Base-by-base conservation (phyloP, 2,329 filamentous ascomycete genomes). In the Metarhizium rileyi region DNA sequence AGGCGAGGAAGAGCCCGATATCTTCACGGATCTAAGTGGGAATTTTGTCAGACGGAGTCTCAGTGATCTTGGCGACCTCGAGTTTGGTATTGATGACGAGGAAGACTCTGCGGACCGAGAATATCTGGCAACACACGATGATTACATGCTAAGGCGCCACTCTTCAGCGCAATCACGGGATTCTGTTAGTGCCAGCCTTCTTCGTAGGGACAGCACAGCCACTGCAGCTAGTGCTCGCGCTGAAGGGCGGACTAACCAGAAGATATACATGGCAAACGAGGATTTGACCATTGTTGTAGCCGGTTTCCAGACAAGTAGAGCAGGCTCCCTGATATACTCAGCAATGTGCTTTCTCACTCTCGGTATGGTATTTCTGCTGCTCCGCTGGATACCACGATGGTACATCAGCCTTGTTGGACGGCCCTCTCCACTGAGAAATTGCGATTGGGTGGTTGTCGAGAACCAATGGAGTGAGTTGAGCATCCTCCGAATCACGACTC, bases 391-490 rank as follows among this genome's bases (percentile, higher is more conserved):
- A 48, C 94, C 93, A 5, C 79, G 83, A 51, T 95, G 88, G 88
- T 83, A 87, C 59, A 83, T 97, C 46, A 77, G 76, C 45, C 64
- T 97, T 40, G 74, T 87, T 38, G 93, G 93, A 26, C 77, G 72
- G 48, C 70, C 82, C 5, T 80, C 79, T 16, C 74, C 87, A 2
- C 72, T 98, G 27, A 76, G 77, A 48, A 80, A 86, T 49, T 93
- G 88, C 60, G 77, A 87, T 52, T 98, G 94, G 93, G 84, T 95
- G 41, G 90, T 95, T 26, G 80, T 97, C 55, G 93, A 96, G 77
- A 96, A 98, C 61, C 90, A 97, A 76, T 97, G 93, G 91, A 86
- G 87, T 46, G 91, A 97, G 66, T 86, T 97, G 66, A 75, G 78
- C 12, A 79, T 93, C n/a, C 79, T 95, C 60, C 63, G 81, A 46